Evolutionary conservation across 2,329 filamentous ascomycete species (phyloP), one percentile per base, ranked within the genome.

Genomic region (Colletotrichum eleusines): DNA sequence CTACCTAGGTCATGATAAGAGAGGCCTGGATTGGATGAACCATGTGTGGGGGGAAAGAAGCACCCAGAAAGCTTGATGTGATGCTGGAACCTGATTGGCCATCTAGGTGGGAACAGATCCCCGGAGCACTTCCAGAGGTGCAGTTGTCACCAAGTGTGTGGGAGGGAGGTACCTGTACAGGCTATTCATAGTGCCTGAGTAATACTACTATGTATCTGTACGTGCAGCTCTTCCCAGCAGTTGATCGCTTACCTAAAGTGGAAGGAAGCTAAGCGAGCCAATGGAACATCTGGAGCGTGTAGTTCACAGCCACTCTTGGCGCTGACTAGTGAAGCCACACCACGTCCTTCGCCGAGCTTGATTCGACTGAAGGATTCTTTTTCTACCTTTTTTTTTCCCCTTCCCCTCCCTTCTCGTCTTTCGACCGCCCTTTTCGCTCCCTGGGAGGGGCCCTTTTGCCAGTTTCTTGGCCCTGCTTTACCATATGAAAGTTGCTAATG

Each of bases 241-340:
- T n/a, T n/a, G n/a, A n/a, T 7, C 11, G 11, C 55, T 62, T 70
- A 57, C 57, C 57, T 61, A 38, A 67, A 50, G 20, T 2, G n/a
- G 35, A 23, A 9, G 3, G 4, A 5, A 0, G 2, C 12, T 48
- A 35, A 42, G 38, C 58, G 68, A 71, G 16, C 64, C 64, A 68
- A 68, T 71, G 38, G 23, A 20, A 40, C 7, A 1, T n/a, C 6
- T 26, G 18, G 20, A 1, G 14, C 20, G 28, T 58, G 58, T 58
- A 38, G 31, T 3, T 11, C 58, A 63, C 64, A 63, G 68, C 68
- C 68, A 71, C 68, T 63, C 64, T 68, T 68, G 68, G 68, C 64
- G 7, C 44, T 14, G 11, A 59, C 58, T 71, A 71, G 67, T 44
- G 42, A 28, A 18, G n/a, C 48, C 50, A 28, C 44, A 28, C 59